A percentile compares a stretch with the other conserved stretches of the same genome.
phyloP scores from a whole-genome alignment of 805 yeast species.

The Saturnispora quitensis region DNA sequence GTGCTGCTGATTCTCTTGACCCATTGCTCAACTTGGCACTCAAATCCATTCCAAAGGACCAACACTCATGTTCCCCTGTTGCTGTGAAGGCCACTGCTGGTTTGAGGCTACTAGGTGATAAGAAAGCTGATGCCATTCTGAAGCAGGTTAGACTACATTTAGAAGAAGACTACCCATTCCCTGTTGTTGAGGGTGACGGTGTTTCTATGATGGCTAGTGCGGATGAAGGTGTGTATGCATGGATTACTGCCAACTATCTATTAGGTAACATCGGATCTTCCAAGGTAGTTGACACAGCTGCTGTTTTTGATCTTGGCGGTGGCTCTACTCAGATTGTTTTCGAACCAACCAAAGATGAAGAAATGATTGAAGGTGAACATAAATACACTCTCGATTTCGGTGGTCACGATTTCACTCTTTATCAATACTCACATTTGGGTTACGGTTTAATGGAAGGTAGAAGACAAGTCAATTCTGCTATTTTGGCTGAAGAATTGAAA shows the following conservation, averaged over 20 bases:
- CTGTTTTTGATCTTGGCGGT: slow-evolving; percentile 96
- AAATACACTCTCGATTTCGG: slow-evolving; percentile 77
- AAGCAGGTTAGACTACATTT: slow-evolving; percentile 68
- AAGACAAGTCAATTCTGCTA: slow-evolving; percentile 60
- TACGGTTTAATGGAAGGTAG: slow-evolving; percentile 95
- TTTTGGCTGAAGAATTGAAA: slow-evolving; percentile 33
- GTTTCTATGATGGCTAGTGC: slow-evolving; percentile 90
- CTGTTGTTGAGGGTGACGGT: slow-evolving; percentile 82
- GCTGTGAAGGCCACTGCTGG: slow-evolving; percentile 99
- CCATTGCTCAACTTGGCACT: slow-evolving; percentile 71
- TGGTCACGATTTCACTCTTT: slow-evolving; percentile 65
- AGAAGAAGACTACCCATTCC: slow-evolving; percentile 79
- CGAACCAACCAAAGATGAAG: slow-evolving; percentile 67
- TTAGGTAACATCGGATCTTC: slow-evolving; percentile 87
- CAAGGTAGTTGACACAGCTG: slow-evolving; percentile 78
- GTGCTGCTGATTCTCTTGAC: slow-evolving; percentile 88
- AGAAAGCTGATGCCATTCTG: slow-evolving; percentile 61
- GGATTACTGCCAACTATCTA: slow-evolving; percentile 94
- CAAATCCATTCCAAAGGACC: slow-evolving; percentile 61
- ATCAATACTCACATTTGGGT: slow-evolving; percentile 92
- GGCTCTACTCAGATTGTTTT: slow-evolving; percentile 98
- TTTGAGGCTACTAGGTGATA: slow-evolving; percentile 73
- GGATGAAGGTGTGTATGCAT: slow-evolving; percentile 97
- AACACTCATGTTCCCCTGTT: slow-evolving; percentile 78
- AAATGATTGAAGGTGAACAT: slow-evolving; percentile 76